Base-by-base conservation (phyloP, 2,329 filamentous ascomycete genomes). In the Cladosporium sp. region DNA sequence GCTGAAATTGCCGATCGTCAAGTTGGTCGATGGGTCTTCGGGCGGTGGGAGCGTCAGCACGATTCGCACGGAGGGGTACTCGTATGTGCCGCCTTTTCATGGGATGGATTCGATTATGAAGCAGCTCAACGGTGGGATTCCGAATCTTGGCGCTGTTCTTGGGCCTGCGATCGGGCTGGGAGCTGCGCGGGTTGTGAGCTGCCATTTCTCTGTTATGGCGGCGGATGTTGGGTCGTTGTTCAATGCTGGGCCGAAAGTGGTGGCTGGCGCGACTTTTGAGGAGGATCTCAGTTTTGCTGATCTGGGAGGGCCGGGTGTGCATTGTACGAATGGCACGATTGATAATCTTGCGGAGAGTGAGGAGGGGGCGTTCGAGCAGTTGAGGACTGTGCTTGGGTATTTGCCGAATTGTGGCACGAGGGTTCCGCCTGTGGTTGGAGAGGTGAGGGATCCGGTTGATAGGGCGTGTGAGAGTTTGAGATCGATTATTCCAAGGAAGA, bases 191-290 rank as follows among this genome's bases (percentile, higher is more conserved):
- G 83, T 86, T 0, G 82, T 84, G 1, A 77, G 79, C 1, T 86
- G 83, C 47, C 85, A 87, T 66, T 88, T 87, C 66, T 84, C 80
- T 1, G 84, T 87, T 36, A 87, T 87, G 84, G 84, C 84, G 3
- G 83, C 74, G 4, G 83, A 87, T 67, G 76, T 88, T 1, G 85
- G 84, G 0, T 77, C 78, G 1, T 66, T 87, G 22, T 86, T 88
- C 67, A 87, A 87, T 66, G 85, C 85, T 6, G 85, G 85, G 0
- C 84, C 84, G 0, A 81, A 82, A 60, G 84, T 87, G 0, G 85
- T 87, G 17, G 81, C 82, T 51, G 74, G 66, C 52, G 85, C 85
- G 1, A 88, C 84, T 0, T 87, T 86, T 63, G 84, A 87, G 67
- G 85, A 87, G 72, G 84, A 80, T 0, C 69, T 87, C 2, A 79